A percentile compares a stretch with the other conserved stretches of the same genome.
phyloP scores from a whole-genome alignment of 2,329 filamentous ascomycete species.

The Venturiaceae sp. region DNA sequence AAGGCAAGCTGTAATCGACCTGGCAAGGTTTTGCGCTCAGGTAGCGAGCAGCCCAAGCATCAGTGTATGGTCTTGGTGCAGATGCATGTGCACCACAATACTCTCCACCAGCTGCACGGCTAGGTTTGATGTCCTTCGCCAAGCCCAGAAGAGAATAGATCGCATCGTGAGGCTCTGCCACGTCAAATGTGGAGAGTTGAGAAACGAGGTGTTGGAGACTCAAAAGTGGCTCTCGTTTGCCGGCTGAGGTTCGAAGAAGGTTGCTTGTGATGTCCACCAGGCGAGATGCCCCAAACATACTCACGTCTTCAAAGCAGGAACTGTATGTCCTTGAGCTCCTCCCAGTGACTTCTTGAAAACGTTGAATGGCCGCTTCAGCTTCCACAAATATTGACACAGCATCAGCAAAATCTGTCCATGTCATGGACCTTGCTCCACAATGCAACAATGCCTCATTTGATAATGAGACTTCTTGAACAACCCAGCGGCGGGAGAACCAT shows the following conservation, averaged over 20 bases:
- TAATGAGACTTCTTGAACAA: constrained; percentile 33
- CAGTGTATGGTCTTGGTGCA: too few relatives aligned
- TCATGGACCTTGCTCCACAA: constrained; percentile 25
- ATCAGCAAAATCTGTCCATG: constrained; percentile 27
- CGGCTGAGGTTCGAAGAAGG: constrained; percentile 20
- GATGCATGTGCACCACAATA: too few relatives aligned
- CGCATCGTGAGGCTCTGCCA: too few relatives aligned
- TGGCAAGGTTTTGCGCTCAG: too few relatives aligned
- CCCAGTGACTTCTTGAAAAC: constrained; percentile 26
- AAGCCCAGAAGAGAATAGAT: too few relatives aligned
- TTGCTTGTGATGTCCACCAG: constrained; percentile 25
- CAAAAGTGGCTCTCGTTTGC: too few relatives aligned
- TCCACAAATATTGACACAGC: constrained; percentile 30
- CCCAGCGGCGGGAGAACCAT: constrained; percentile 26
- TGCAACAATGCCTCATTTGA: constrained; percentile 23
- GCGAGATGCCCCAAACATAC: constrained; percentile 23
- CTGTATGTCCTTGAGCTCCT: constrained; percentile 14
- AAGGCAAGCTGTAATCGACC: too few relatives aligned
- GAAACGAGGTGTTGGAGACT: too few relatives aligned
- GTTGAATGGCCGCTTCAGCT: constrained; percentile 25
- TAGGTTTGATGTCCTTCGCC: too few relatives aligned
- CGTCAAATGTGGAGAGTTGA: too few relatives aligned
- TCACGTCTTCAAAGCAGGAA: constrained; percentile 26
- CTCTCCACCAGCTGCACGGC: too few relatives aligned
- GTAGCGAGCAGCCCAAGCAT: too few relatives aligned